Conservation (phyloP, 176 grass and related monocot genomes). For the Carex myosuroides region DNA sequence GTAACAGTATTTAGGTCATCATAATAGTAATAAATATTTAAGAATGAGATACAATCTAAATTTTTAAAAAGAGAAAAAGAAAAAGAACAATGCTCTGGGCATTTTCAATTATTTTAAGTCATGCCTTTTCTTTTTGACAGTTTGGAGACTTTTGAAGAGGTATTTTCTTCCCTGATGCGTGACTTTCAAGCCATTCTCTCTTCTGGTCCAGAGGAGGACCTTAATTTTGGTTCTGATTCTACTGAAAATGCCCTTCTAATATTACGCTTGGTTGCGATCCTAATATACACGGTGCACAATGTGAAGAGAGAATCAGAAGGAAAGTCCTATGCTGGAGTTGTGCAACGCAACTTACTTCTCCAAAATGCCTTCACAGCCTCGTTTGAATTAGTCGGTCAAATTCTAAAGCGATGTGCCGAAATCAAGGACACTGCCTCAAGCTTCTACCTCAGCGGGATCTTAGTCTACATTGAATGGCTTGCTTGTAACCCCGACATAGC, state of each 20-base stretch:
- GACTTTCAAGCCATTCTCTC: slow-evolving; percentile 78
- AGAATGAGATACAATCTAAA: neutral
- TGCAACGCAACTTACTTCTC: slow-evolving; percentile 67
- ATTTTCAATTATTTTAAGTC: neutral
- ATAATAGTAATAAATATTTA: neutral
- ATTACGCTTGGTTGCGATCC: slow-evolving; percentile 56
- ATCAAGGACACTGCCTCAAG: slow-evolving; percentile 63
- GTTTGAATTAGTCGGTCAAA: slow-evolving; percentile 66
- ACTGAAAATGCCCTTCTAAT: slow-evolving; percentile 61
- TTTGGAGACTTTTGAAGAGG: slow-evolving; percentile 81
- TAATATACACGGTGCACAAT: slow-evolving; percentile 93
- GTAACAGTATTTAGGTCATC: neutral
- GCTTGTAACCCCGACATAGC: slow-evolving; percentile 68
- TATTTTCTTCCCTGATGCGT: slow-evolving; percentile 42
- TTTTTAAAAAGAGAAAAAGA: neutral
- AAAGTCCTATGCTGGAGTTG: slow-evolving; percentile 72
- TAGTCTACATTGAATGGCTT: slow-evolving; percentile 88
- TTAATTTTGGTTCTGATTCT: slow-evolving; percentile 62
- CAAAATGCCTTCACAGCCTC: slow-evolving; percentile 71
- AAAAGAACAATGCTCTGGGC: neutral
- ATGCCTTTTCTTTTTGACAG: slow-evolving; percentile 31
- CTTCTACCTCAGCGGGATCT: slow-evolving; percentile 60
- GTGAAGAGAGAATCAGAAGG: slow-evolving; percentile 58
- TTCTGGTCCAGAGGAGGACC: slow-evolving; percentile 56
- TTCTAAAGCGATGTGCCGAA: slow-evolving; percentile 64